phyloP scores from a whole-genome alignment of 176 grass and related monocot genomes.

The Typha latifolia region DNA sequence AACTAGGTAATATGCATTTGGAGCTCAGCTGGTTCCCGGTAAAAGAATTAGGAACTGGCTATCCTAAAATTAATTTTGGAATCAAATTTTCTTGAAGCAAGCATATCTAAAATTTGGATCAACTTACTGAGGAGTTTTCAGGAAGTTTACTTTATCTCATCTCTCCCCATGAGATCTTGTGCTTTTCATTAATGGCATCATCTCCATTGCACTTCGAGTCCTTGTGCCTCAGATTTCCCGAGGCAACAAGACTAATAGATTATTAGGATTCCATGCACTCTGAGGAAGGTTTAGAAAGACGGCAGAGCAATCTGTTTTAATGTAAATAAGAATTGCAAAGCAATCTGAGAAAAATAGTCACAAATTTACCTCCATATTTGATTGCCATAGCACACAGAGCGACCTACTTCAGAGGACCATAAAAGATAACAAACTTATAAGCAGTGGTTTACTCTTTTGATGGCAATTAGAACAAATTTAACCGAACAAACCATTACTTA shows the following conservation, averaged over 20 bases:
- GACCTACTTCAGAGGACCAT: conserved; percentile 35
- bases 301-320: conserved; percentile 4
- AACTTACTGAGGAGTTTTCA: too few species aligned
- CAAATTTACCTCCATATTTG: conserved; percentile 75
- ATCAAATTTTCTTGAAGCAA: too few species aligned
- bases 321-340: background rate
- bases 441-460: background rate
- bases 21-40: too few species aligned
- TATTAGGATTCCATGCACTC: background rate
- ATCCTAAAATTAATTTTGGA: too few species aligned
- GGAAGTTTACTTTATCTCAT: background rate
- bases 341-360: conserved; percentile 71
- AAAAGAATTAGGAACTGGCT: too few species aligned
- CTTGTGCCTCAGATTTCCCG: conserved; percentile 80
- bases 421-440: background rate
- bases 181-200: conserved; percentile 22
- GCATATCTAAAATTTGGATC: too few species aligned
- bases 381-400: conserved; percentile 69
- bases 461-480: background rate
- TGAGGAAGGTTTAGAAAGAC: background rate
- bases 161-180: conserved; percentile 25
- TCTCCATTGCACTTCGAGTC: conserved; percentile 52
- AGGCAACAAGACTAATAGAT: background rate
- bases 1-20: too few species aligned
- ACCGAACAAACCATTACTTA: conserved; percentile 7